Evolutionary conservation across 352 stramenopile genomes (phyloP), one percentile per base, ranked within the genome.

Genomic region (Halophytophthora batemanensis): DNA sequence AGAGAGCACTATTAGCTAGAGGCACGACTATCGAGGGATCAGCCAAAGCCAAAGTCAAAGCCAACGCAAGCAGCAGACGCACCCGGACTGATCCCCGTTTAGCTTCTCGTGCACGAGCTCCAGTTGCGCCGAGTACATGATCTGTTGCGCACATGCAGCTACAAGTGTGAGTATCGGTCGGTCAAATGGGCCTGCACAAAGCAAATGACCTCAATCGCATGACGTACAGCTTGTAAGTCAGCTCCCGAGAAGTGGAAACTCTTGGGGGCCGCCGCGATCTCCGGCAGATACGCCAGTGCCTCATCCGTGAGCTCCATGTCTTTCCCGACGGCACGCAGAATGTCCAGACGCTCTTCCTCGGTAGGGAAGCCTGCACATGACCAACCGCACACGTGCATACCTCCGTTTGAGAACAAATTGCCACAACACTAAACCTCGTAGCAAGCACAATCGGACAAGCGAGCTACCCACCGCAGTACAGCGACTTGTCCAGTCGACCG

Each of bases 71-170:
- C 23, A 38, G 0, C 21, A 48, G 33, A 79, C 71, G 61, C 68
- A 87, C 76, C 66, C 78, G 22, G 74, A 82, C 25, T 53, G 42
- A 12, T 85, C 52, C 17, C 67, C 57, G 13, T 71, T 74, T n/a
- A 96, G 72, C 49, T 90, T 88, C 40, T 96, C 79, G 61, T 98
- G 92, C 44, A 98, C 88, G 45, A 95, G 79, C 59, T 96, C 82
- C 6, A 98, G 71, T 44, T 98, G 90, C 6, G 95, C 95, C n/a
- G 91, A 96, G 65, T 96, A 96, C 77, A 98, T 83, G 59, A 93
- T 64, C 83, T 93, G 39, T 18, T 15, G 15, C 31, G 46, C 28
- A 36, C 22, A 47, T 12, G 49, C 1, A 2, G 40, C 28, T 1
- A n/a, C 13, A 1, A 22, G 10, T 29, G 33, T 64, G 19, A 66